phyloP scores from a whole-genome alignment of 2,329 filamentous ascomycete species.

The Aureobasidium sp. region DNA sequence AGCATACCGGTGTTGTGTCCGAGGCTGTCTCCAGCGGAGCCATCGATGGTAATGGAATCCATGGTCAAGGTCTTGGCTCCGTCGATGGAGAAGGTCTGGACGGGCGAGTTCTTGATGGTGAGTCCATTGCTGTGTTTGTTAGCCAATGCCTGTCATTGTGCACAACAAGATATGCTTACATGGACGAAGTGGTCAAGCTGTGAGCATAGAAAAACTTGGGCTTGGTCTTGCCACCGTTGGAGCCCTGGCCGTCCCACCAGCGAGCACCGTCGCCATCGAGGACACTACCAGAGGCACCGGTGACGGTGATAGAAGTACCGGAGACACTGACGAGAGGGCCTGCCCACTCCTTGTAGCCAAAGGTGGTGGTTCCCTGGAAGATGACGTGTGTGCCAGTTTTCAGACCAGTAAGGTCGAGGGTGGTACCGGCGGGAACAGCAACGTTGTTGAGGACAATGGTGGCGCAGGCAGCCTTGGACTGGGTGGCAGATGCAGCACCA shows the following conservation, averaged over 20 bases:
- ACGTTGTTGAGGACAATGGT: constrained; percentile 32
- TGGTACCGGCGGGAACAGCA: constrained; percentile 30
- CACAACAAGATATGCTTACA: constrained; percentile 20
- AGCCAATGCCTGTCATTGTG: constrained; percentile 18
- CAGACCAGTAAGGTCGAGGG: constrained; percentile 30
- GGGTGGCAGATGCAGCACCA: constrained; percentile 15
- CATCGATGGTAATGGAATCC: constrained; percentile 48
- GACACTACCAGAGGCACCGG: constrained; percentile 42
- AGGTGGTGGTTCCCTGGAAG: constrained; percentile 59
- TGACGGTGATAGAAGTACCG: constrained; percentile 48
- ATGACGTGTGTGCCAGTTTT: constrained; percentile 36
- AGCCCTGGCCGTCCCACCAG: constrained; percentile 56
- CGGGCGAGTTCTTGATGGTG: constrained; percentile 48
- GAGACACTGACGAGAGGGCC: constrained; percentile 56
- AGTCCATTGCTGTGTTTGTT: constrained; percentile 21
- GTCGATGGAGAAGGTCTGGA: constrained; percentile 45
- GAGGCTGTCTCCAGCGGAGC: constrained; percentile 43
- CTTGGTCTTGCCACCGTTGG: constrained; percentile 54
- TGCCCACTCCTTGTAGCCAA: constrained; percentile 57
- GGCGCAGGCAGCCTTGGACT: constrained; percentile 23
- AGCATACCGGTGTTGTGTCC: constrained; percentile 24
- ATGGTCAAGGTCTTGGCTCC: constrained; percentile 38
- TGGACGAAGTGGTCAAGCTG: constrained; percentile 42
- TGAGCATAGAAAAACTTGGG: constrained; percentile 57
- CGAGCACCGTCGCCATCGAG: constrained; percentile 49